These are phyloP conservation scores for Septoria linicola DNA, from an alignment of 2,329 filamentous ascomycete species.

Conservation along the genomic window DNA sequence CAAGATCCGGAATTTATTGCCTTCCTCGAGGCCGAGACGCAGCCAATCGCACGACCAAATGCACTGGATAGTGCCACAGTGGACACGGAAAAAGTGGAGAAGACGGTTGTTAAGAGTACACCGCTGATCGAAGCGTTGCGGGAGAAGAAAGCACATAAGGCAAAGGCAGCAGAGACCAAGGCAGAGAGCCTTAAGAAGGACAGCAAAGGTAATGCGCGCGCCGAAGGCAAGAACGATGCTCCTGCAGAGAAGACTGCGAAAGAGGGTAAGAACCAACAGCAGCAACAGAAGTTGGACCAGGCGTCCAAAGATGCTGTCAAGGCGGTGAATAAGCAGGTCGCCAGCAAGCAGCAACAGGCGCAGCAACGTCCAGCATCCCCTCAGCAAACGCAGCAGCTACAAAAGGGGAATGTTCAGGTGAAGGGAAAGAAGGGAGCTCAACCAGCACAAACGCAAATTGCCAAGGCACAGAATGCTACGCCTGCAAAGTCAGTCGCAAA, in stretches of 20 bases:
- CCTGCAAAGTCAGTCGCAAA: constrained; percentile 37
- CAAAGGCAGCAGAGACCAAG: constrained; percentile 32
- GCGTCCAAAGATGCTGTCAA: constrained; percentile 56
- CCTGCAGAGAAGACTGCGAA: constrained; percentile 36
- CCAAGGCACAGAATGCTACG: constrained; percentile 39
- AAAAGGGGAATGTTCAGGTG: constrained; percentile 38
- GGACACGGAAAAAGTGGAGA: constrained; percentile 47
- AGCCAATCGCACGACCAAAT: constrained; percentile 60
- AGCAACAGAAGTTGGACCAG: constrained; percentile 34
- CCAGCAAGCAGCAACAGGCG: constrained; percentile 31
- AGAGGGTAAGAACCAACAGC: constrained; percentile 39
- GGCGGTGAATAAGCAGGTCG: constrained; percentile 50
- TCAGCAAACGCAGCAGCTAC: constrained; percentile 22
- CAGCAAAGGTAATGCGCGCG: constrained; percentile 35
- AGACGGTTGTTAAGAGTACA: constrained; percentile 72
- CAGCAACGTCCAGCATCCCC: constrained; percentile 26
- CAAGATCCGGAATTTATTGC: constrained; percentile 94
- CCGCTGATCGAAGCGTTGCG: constrained; percentile 86
- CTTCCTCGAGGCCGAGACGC: constrained; percentile 84
- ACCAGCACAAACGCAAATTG: constrained; percentile 14
- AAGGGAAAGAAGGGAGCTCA: constrained; percentile 29
- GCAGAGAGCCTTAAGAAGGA: constrained; percentile 37
- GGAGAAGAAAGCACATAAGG: constrained; percentile 53
- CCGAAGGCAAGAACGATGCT: constrained; percentile 36
- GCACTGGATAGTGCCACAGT: constrained; percentile 52